Percentiles rank a stretch among this genome's conserved stretches.
phyloP scores from a whole-genome alignment of 768 basidiomycete genomes.

The Pleurotus cornucopiae region DNA sequence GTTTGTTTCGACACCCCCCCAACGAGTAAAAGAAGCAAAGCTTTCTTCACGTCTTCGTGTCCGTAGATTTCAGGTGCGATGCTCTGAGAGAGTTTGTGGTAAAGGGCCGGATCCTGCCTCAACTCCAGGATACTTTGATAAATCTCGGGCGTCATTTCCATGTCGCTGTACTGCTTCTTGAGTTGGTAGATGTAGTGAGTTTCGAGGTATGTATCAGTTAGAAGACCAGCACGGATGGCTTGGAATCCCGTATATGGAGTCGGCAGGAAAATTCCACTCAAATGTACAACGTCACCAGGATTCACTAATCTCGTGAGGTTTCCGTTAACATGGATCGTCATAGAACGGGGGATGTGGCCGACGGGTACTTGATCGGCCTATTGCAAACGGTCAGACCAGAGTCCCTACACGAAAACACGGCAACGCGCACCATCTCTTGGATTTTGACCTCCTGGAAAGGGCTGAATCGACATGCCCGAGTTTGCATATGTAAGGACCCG shows the following conservation, averaged over 20 bases:
- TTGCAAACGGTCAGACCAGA: slow-evolving; percentile 2
- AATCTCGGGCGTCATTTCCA: slow-evolving; percentile 90
- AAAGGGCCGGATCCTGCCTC: slow-evolving; percentile 72
- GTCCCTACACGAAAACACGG: neutral
- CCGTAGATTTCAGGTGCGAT: slow-evolving; percentile 99
- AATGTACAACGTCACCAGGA: slow-evolving; percentile 92
- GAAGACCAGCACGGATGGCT: slow-evolving; percentile 91
- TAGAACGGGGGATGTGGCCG: slow-evolving; percentile 96
- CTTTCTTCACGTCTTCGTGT: slow-evolving; percentile 96
- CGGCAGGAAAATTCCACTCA: slow-evolving; percentile 96
- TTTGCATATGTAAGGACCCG: slow-evolving; percentile 98
- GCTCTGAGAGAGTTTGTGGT: slow-evolving; percentile 83
- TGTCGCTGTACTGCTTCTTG: slow-evolving; percentile 95
- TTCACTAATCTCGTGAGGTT: slow-evolving; percentile 86
- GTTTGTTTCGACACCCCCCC: slow-evolving; percentile 95
- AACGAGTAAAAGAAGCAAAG: slow-evolving; percentile 84
- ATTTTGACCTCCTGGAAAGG: slow-evolving; percentile 99
- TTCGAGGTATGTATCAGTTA: slow-evolving; percentile 97
- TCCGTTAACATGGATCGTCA: slow-evolving; percentile 95
- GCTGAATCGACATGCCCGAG: slow-evolving; percentile 92
- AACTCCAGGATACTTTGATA: slow-evolving; percentile 64
- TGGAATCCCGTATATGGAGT: slow-evolving; percentile 98
- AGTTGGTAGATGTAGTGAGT: slow-evolving; percentile 86
- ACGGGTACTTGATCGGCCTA: slow-evolving; percentile 99
- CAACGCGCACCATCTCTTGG: slow-evolving; percentile 83